Percentiles rank a stretch among this genome's conserved stretches.
phyloP scores from a whole-genome alignment of 2,329 filamentous ascomycete genomes.

The Fusarium protoensiforme region DNA sequence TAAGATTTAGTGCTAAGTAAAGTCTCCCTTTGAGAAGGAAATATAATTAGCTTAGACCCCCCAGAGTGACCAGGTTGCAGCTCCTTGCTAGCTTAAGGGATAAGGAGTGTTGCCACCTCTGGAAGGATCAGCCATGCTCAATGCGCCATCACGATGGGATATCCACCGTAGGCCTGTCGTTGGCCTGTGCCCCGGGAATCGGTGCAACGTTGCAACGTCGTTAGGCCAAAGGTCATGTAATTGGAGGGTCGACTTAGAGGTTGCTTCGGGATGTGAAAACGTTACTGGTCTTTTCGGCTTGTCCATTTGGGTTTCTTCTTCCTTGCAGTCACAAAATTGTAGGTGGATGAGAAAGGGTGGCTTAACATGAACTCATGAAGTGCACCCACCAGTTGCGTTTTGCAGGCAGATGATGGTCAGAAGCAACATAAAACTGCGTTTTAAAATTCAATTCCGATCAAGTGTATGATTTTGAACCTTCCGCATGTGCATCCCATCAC shows the following conservation, averaged over 20 bases:
- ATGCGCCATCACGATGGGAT: not conserved
- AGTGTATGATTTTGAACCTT: not conserved
- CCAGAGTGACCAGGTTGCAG: too few relatives aligned
- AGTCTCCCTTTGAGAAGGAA: too few relatives aligned
- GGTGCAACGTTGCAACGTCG: not conserved
- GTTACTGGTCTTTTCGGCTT: not conserved
- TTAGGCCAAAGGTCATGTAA: not conserved
- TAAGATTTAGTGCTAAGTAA: too few relatives aligned
- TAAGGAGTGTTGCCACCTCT: not conserved
- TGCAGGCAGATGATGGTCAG: not conserved
- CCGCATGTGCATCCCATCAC: not conserved
- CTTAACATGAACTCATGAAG: not conserved
- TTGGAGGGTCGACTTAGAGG: not conserved
- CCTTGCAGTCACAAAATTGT: not conserved
- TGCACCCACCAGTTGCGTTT: not conserved
- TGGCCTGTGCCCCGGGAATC: not conserved
- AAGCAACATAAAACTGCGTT: not conserved
- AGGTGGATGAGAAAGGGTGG: not conserved
- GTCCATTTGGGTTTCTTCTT: not conserved
- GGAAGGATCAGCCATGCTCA: not conserved
- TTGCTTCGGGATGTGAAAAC: not conserved
- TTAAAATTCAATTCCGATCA: not conserved
- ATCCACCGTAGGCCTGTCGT: not conserved
- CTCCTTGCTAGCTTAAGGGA: too few relatives aligned
- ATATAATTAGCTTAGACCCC: too few relatives aligned